Percentiles rank a stretch among this genome's conserved stretches.
Conservation (phyloP, 2,329 filamentous ascomycete species). For the Zymoseptoria brevis region DNA sequence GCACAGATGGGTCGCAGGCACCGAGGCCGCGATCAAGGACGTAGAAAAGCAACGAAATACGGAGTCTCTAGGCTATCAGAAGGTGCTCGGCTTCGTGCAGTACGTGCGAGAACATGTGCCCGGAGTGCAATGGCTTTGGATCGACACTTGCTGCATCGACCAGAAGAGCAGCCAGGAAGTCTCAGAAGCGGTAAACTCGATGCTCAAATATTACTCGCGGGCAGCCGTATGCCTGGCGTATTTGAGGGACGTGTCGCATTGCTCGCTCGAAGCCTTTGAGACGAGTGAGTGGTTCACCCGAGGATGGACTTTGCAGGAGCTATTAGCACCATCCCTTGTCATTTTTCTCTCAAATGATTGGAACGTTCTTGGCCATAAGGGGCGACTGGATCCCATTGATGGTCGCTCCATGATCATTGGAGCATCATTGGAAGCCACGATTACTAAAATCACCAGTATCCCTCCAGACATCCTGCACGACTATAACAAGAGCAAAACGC, state of each 20-base stretch:
- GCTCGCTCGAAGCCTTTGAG: not conserved
- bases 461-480: conserved; percentile 2
- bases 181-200: conserved; percentile 13
- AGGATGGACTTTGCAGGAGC: conserved; percentile 11
- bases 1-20: conserved; percentile 5
- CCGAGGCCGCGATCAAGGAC: conserved; percentile 4
- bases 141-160: conserved; percentile 20
- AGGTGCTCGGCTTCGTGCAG: conserved; percentile 3
- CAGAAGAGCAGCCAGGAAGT: conserved; percentile 12
- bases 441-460: conserved; percentile 3
- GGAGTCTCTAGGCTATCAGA: conserved; percentile 5
- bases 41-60: conserved; percentile 1
- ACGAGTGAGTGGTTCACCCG: conserved; percentile 4
- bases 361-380: conserved; percentile 11
- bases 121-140: conserved; percentile 9
- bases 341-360: conserved; percentile 5
- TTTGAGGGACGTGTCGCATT: conserved; percentile 4
- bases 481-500: not conserved
- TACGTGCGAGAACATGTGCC: conserved; percentile 2
- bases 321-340: conserved; percentile 1
- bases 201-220: conserved; percentile 15
- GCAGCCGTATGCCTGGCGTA: conserved; percentile 14
- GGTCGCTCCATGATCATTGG: not conserved
- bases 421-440: not conserved
- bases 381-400: not conserved